Evolutionary conservation across 768 basidiomycete genomes (phyloP).

Genomic region (Favolaschia claudopus): DNA sequence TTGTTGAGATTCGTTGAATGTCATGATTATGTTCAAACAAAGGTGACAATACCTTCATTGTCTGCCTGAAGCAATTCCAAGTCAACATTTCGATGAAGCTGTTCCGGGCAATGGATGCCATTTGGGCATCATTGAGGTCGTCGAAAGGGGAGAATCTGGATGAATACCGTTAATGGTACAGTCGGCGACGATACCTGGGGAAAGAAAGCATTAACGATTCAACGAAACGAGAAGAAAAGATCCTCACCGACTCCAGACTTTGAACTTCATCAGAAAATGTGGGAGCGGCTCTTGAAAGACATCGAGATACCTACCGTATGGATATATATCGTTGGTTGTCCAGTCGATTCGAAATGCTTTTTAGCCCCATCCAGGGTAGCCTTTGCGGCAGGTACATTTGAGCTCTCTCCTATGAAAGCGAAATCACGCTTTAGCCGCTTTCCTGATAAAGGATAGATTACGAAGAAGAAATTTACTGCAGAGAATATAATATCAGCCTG

Average conservation of each 20-base stretch:
- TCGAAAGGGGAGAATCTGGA: conserved; percentile 32
- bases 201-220: not conserved
- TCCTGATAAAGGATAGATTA: not conserved
- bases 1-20: too few relatives aligned
- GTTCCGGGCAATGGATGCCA: conserved; percentile 37
- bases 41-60: conserved; percentile 30
- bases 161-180: conserved; percentile 26
- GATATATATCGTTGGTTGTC: conserved; percentile 10
- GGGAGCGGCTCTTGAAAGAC: too few relatives aligned
- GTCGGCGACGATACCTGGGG: conserved; percentile 14
- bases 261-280: not conserved
- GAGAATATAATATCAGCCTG: conserved; percentile 42
- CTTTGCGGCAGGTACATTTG: conserved; percentile 1
- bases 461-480: conserved; percentile 27
- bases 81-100: conserved; percentile 44
- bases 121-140: conserved; percentile 36
- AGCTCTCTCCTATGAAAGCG: conserved; percentile 10
- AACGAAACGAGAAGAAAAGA: not conserved
- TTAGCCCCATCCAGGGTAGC: conserved; percentile 17
- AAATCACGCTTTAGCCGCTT: not conserved
- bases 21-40: not conserved
- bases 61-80: conserved; percentile 40
- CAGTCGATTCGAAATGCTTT: conserved; percentile 5
- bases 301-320: conserved; percentile 23
- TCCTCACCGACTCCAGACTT: conserved; percentile 18